phyloP scores from a whole-genome alignment of 2,329 filamentous ascomycete genomes.

The Podosphaera fusca region DNA sequence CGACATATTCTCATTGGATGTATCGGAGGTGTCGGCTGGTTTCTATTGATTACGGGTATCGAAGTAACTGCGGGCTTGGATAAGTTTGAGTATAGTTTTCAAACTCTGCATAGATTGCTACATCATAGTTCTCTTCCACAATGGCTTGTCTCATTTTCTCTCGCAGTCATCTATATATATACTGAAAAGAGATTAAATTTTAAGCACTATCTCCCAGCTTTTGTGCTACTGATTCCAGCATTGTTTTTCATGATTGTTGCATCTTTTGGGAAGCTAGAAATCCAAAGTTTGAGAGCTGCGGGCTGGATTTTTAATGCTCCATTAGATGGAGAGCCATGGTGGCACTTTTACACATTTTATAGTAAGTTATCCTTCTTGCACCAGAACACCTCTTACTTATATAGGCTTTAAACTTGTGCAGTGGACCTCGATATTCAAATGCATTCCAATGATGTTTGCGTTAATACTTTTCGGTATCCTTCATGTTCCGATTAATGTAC shows the following conservation, averaged over 20 bases:
- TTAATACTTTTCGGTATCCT: constrained; percentile 93
- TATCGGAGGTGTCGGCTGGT: constrained; percentile 92
- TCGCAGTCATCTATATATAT: constrained; percentile 56
- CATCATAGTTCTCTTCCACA: constrained; percentile 51
- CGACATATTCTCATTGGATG: constrained; percentile 91
- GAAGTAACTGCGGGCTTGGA: constrained; percentile 81
- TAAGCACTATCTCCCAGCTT: constrained; percentile 67
- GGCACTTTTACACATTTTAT: constrained; percentile 92
- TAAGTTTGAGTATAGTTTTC: constrained; percentile 57
- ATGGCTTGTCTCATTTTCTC: constrained; percentile 57
- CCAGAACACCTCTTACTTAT: constrained; percentile 3
- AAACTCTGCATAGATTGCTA: constrained; percentile 54
- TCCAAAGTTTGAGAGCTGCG: constrained; percentile 39
- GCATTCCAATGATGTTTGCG: constrained; percentile 84
- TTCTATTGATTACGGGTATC: constrained; percentile 72
- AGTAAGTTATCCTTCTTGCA: constrained; percentile 29
- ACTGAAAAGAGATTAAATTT: constrained; percentile 55
- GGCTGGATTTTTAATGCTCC: constrained; percentile 91
- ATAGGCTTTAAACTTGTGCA: constrained; percentile 59
- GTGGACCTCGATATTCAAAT: constrained; percentile 63
- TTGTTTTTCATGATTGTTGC: constrained; percentile 61
- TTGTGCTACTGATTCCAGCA: constrained; percentile 57
- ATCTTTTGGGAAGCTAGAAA: constrained; percentile 41
- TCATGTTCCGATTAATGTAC: constrained; percentile 95
- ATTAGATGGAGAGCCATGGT: constrained; percentile 72